Conservation (phyloP, 2,329 filamentous ascomycete species). For the Cladosporium colombiae region DNA sequence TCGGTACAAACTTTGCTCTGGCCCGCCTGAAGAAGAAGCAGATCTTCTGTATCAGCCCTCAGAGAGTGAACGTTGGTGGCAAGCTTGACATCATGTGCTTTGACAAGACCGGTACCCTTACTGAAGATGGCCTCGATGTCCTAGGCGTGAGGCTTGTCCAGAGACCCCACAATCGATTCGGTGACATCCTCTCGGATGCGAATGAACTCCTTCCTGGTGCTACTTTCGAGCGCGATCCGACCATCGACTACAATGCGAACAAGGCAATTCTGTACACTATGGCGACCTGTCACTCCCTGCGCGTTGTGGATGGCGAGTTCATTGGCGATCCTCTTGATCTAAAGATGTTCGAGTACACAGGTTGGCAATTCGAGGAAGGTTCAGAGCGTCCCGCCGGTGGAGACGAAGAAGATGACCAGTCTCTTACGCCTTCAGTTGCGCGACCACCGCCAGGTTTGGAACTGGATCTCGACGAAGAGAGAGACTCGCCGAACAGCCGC, state of each 20-base stretch:
- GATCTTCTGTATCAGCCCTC: conserved; percentile 97
- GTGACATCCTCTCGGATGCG: conserved; percentile 71
- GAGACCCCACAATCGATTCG: conserved; percentile 64
- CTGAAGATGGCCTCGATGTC: conserved; percentile 93
- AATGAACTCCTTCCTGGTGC: conserved; percentile 58
- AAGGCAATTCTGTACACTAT: conserved; percentile 85
- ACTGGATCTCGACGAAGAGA: conserved; percentile 57
- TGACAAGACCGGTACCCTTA: conserved; percentile 97
- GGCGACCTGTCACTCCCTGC: conserved; percentile 93
- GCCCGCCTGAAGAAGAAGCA: conserved; percentile 81
- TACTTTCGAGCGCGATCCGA: conserved; percentile 59
- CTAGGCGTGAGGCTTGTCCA: conserved; percentile 81
- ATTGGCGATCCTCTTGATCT: conserved; percentile 92
- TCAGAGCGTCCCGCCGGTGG: conserved; percentile 61
- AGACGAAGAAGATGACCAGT: conserved; percentile 72
- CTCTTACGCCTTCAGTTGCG: conserved; percentile 84
- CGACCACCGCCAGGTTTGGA: conserved; percentile 68
- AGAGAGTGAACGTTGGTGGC: conserved; percentile 93
- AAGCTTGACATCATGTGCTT: conserved; percentile 97
- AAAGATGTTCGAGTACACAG: conserved; percentile 98
- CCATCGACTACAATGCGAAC: conserved; percentile 60
- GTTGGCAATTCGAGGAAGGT: conserved; percentile 90
- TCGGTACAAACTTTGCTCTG: conserved; percentile 93
- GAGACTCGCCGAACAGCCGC: conserved; percentile 44
- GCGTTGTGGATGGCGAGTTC: conserved; percentile 82